A percentile compares a stretch with the other conserved stretches of the same genome.
Conservation (phyloP, 169 alveolate genomes). For the Miamiensis avidus region DNA sequence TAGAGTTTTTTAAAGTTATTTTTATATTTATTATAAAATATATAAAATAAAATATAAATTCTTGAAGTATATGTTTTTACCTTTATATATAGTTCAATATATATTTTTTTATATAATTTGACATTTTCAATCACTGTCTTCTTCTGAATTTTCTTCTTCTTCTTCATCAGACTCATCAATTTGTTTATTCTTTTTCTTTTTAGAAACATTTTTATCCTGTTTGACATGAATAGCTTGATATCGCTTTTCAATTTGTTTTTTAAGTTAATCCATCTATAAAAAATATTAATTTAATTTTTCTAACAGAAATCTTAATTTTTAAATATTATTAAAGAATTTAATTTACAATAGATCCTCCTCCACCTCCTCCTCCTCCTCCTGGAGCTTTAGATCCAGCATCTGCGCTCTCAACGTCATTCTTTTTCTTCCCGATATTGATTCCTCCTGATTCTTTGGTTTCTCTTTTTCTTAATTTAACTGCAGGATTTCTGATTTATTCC, state of each 20-base stretch:
- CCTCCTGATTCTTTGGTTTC: neutral
- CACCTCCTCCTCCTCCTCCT: neutral
- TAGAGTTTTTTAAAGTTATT: neutral
- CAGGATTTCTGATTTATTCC: neutral
- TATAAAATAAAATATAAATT: too few species aligned
- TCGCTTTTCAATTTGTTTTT: neutral
- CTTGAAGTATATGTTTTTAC: neutral
- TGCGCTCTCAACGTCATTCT: neutral
- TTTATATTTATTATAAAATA: too few species aligned
- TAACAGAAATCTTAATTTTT: too few species aligned
- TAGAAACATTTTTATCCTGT: neutral
- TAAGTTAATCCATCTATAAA: neutral
- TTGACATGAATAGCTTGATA: neutral
- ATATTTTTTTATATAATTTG: too few species aligned
- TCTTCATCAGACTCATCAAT: neutral
- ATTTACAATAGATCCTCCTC: neutral
- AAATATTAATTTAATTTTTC: too few species aligned
- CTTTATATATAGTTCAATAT: too few species aligned
- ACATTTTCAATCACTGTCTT: too few species aligned
- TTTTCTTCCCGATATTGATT: neutral
- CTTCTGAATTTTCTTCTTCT: neutral
- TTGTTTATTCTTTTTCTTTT: neutral
- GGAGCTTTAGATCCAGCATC: neutral
- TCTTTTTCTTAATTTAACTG: neutral
- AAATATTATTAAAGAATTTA: too few species aligned